These are phyloP conservation scores for Drechslerella coelobrocha DNA, from an alignment of 2,329 filamentous ascomycete genomes.

Conservation along the genomic window DNA sequence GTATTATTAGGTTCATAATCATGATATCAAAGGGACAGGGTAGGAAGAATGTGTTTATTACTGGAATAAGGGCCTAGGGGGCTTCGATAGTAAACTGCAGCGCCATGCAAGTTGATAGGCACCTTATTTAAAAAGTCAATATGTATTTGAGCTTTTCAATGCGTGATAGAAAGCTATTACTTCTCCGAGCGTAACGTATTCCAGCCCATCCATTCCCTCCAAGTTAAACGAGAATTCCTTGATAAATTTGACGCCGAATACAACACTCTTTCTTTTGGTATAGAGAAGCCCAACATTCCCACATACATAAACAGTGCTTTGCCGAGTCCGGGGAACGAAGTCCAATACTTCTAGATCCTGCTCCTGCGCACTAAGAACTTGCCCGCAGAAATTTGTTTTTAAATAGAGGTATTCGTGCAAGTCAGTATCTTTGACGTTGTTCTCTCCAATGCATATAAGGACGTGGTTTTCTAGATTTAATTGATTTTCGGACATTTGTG, in stretches of 20 bases:
- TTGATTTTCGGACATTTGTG: slow-evolving; percentile 24
- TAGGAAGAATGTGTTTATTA: slow-evolving; percentile 4
- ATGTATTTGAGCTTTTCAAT: no score
- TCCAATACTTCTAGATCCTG: slow-evolving; percentile 8
- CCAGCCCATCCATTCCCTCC: slow-evolving; percentile 2
- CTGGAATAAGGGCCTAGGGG: slow-evolving; percentile 1
- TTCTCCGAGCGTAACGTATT: slow-evolving; percentile 18
- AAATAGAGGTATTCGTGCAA: slow-evolving; percentile 13
- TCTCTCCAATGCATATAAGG: slow-evolving; percentile 8
- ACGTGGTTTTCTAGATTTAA: slow-evolving; percentile 6
- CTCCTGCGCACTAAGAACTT: slow-evolving; percentile 11
- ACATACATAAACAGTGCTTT: slow-evolving; percentile 11
- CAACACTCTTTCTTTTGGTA: slow-evolving; percentile 11
- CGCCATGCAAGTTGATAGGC: slow-evolving; percentile 22
- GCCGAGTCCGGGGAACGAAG: background rate
- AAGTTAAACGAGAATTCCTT: slow-evolving; percentile 13
- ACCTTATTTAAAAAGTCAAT: slow-evolving; percentile 22
- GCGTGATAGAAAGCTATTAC: slow-evolving; percentile 5
- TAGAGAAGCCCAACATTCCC: slow-evolving; percentile 12
- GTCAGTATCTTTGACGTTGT: slow-evolving; percentile 7
- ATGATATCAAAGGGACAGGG: background rate
- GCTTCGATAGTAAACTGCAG: slow-evolving; percentile 22
- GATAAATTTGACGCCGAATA: slow-evolving; percentile 12
- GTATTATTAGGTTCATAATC: background rate
- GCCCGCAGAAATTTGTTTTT: slow-evolving; percentile 14